Conservation (phyloP, 768 basidiomycete species). For the Phylloporus sp. region DNA sequence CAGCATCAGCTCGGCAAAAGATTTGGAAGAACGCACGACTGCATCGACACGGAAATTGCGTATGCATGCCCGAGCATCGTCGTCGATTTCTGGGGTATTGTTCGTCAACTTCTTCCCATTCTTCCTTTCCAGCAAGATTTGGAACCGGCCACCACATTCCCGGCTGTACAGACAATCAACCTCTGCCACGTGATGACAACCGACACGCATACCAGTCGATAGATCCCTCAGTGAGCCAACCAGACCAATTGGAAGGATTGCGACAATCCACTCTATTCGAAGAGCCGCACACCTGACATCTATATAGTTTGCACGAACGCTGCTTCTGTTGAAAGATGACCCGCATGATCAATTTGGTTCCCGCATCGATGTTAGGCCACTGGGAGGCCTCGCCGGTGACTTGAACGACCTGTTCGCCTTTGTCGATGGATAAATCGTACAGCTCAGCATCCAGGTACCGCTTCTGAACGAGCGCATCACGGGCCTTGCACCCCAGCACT, state of each 20-base stretch:
- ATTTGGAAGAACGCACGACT: constrained; percentile 8
- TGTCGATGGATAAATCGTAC: constrained; percentile 24
- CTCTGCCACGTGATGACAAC: not conserved
- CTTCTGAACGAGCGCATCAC: constrained; percentile 19
- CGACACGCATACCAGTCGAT: constrained; percentile 19
- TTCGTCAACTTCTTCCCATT: constrained; percentile 4
- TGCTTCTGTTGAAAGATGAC: constrained; percentile 20
- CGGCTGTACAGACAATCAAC: constrained; percentile 1
- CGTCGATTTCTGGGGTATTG: constrained; percentile 7
- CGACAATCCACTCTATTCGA: constrained; percentile 15
- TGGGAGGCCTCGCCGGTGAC: constrained; percentile 16
- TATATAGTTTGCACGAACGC: constrained; percentile 8
- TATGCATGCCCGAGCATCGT: constrained; percentile 20
- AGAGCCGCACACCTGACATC: constrained; percentile 20
- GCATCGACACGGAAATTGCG: constrained; percentile 23
- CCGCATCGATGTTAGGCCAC: constrained; percentile 23
- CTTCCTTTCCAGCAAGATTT: constrained; percentile 21
- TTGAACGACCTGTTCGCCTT: constrained; percentile 20
- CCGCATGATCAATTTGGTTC: constrained; percentile 23
- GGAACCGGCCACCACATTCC: constrained; percentile 22
- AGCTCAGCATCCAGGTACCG: constrained; percentile 21
- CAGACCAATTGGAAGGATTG: constrained; percentile 9
- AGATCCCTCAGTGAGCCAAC: constrained; percentile 20
- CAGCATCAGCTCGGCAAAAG: not conserved
- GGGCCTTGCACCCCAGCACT: constrained; percentile 14